Percentiles rank a stretch among this genome's conserved stretches.
Evolutionary conservation across 2,329 filamentous ascomycete species (phyloP).

Genomic region (Talaromyces sp.): DNA sequence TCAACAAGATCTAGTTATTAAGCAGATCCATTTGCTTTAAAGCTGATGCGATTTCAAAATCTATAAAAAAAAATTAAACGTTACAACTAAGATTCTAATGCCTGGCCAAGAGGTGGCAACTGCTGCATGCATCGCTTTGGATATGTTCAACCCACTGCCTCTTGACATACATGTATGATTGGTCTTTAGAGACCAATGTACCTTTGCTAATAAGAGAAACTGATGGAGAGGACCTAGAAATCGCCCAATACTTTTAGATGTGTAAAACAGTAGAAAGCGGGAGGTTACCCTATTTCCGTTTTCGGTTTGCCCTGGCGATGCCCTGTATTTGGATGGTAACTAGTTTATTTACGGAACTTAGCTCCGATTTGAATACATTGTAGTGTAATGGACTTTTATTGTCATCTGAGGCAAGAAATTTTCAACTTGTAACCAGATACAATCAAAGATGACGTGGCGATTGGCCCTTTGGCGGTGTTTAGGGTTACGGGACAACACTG

Average conservation of each 20-base stretch:
- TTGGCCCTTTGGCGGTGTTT: neutral
- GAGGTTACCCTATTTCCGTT: neutral
- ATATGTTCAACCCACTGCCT: neutral
- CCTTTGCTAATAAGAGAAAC: neutral
- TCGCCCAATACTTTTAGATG: neutral
- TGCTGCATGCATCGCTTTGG: neutral
- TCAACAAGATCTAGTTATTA: neutral
- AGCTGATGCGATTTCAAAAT: neutral
- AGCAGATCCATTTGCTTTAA: neutral
- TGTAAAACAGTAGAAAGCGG: neutral
- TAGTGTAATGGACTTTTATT: neutral
- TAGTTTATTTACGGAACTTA: neutral
- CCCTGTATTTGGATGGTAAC: neutral
- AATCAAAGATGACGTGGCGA: too few relatives aligned
- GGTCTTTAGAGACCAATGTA: neutral
- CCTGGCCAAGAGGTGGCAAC: neutral
- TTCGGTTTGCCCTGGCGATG: neutral
- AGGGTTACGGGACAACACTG: neutral
- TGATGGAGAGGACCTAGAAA: neutral
- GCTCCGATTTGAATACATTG: neutral
- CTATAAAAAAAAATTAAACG: neutral
- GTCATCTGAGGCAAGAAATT: neutral
- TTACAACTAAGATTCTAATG: neutral
- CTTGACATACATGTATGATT: neutral
- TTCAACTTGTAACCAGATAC: neutral